Evolutionary conservation across 2,329 filamentous ascomycete species (phyloP).

Genomic region (Alternaria hordeiaustralica): DNA sequence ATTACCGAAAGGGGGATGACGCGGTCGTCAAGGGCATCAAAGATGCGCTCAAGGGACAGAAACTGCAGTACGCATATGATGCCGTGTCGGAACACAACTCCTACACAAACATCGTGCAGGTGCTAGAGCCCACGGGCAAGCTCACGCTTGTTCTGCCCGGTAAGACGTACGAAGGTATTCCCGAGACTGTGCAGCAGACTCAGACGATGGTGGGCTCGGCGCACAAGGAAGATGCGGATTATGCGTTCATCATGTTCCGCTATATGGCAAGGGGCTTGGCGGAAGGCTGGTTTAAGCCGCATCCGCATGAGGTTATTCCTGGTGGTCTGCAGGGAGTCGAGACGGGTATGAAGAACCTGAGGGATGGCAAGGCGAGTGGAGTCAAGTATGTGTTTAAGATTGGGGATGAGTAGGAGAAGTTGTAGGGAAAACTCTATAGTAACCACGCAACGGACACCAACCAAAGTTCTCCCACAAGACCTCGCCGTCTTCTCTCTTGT

Average conservation of each 20-base stretch:
- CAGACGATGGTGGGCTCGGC: constrained; percentile 48
- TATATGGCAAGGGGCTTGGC: constrained; percentile 56
- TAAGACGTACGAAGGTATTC: constrained; percentile 51
- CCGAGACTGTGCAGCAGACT: constrained; percentile 43
- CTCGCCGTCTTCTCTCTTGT: too few relatives aligned
- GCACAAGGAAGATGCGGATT: constrained; percentile 47
- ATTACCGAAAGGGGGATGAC: constrained; percentile 64
- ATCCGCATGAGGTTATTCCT: constrained; percentile 60
- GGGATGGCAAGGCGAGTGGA: constrained; percentile 66
- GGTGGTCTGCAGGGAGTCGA: constrained; percentile 64
- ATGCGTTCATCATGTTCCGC: constrained; percentile 55
- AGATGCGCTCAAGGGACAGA: constrained; percentile 52
- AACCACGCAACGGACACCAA: too few relatives aligned
- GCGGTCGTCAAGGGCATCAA: constrained; percentile 49
- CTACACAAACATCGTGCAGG: constrained; percentile 49
- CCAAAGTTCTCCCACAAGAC: too few relatives aligned
- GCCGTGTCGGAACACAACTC: constrained; percentile 61
- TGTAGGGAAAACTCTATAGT: too few relatives aligned
- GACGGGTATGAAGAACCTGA: constrained; percentile 61
- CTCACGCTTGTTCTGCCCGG: constrained; percentile 52
- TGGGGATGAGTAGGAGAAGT: constrained; percentile 49
- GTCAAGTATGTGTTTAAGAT: constrained; percentile 69
- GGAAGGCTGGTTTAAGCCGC: constrained; percentile 59
- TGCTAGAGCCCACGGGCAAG: constrained; percentile 43
- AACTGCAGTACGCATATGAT: constrained; percentile 63